Conservation (phyloP, 768 basidiomycete species). For the Neoboletus subvelutipes region DNA sequence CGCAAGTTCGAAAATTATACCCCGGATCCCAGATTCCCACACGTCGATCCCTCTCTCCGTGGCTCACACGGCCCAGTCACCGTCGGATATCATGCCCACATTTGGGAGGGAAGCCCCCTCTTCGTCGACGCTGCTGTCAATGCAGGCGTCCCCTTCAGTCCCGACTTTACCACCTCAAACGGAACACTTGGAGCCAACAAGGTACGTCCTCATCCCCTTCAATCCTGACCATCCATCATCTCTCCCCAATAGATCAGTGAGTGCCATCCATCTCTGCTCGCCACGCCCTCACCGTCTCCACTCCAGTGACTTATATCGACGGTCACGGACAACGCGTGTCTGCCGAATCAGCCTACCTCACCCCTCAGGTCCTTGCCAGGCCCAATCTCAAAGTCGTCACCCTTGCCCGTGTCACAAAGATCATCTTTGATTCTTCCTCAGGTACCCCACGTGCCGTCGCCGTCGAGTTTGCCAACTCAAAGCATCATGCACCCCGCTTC, state of each 20-base stretch:
- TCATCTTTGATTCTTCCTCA: conserved; percentile 50
- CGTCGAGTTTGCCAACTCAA: conserved; percentile 53
- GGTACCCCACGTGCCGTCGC: conserved; percentile 51
- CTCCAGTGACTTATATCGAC: conserved; percentile 71
- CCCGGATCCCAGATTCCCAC: conserved; percentile 49
- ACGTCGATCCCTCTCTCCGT: conserved; percentile 45
- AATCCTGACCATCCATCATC: neutral
- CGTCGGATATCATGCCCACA: conserved; percentile 55
- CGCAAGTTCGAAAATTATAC: conserved; percentile 63
- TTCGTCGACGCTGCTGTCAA: conserved; percentile 56
- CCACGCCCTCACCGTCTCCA: conserved; percentile 27
- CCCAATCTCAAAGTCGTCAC: conserved; percentile 65
- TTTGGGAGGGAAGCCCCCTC: conserved; percentile 43
- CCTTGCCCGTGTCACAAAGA: conserved; percentile 53
- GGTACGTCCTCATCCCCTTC: conserved; percentile 35
- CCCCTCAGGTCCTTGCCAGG: conserved; percentile 57
- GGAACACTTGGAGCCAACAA: conserved; percentile 64
- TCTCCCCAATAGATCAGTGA: conserved; percentile 41
- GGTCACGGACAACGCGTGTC: conserved; percentile 53
- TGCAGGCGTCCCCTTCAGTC: conserved; percentile 49
- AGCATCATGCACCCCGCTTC: conserved; percentile 32
- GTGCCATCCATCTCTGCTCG: conserved; percentile 3
- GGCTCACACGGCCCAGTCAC: conserved; percentile 57
- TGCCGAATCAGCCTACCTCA: conserved; percentile 67
- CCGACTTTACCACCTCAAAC: conserved; percentile 55